phyloP scores from a whole-genome alignment of 2,329 filamentous ascomycete species.

The Chaetomium strumarium region DNA sequence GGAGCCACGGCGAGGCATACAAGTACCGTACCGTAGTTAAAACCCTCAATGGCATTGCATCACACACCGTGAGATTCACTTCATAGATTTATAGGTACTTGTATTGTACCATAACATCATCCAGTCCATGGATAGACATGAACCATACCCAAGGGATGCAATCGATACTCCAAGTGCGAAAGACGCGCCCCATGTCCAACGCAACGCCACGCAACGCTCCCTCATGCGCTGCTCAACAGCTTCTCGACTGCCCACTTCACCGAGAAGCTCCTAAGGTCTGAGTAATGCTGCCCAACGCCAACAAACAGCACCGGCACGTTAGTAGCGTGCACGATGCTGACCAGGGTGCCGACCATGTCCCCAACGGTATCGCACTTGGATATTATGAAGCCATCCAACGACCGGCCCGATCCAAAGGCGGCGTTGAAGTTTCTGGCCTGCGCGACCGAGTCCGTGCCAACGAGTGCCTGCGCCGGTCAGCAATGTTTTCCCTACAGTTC shows the following conservation, averaged over 20 bases:
- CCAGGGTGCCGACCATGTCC: slow-evolving; percentile 95
- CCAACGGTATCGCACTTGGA: slow-evolving; percentile 98
- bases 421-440: slow-evolving; percentile 96
- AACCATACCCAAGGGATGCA: not conserved
- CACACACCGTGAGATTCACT: too few species aligned
- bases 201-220: not conserved
- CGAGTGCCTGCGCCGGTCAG: slow-evolving; percentile 57
- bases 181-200: not conserved
- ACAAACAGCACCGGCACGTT: slow-evolving; percentile 94
- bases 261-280: slow-evolving; percentile 62
- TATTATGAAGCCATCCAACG: slow-evolving; percentile 94
- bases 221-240: slow-evolving; percentile 47
- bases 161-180: not conserved
- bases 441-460: slow-evolving; percentile 90
- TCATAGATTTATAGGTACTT: too few species aligned
- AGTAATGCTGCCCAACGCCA: slow-evolving; percentile 66
- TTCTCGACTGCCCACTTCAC: slow-evolving; percentile 65
- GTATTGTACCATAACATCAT: too few species aligned
- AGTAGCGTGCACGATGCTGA: slow-evolving; percentile 95
- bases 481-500: not conserved
- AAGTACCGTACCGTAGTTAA: too few species aligned
- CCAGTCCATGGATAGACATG: too few species aligned
- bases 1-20: too few species aligned
- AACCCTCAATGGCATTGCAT: too few species aligned
- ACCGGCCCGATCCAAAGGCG: slow-evolving; percentile 74